Conservation (phyloP, 495 filamentous ascomycete species). For the Evernia prunastri region DNA sequence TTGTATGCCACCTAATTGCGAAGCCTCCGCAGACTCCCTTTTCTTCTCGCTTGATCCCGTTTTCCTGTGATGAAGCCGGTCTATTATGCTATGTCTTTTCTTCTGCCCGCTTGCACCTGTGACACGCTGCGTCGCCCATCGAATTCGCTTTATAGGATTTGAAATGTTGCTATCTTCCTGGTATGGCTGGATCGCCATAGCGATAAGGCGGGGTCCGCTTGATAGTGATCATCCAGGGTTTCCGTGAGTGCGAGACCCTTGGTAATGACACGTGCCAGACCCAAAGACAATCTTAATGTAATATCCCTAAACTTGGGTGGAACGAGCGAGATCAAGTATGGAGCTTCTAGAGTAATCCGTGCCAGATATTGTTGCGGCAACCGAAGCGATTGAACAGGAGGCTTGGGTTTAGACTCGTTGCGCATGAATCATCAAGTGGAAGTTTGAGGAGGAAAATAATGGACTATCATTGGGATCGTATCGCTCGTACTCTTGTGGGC, state of each 20-base stretch:
- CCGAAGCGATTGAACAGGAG: neutral
- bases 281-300: neutral
- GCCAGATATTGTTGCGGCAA: neutral
- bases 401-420: slow-evolving; percentile 5
- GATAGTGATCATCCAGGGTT: slow-evolving; percentile 16
- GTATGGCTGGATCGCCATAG: slow-evolving; percentile 37
- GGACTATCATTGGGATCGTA: neutral
- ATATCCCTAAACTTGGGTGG: slow-evolving; percentile 1
- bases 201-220: slow-evolving; percentile 10
- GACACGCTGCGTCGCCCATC: slow-evolving; percentile 90
- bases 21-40: slow-evolving; percentile 45
- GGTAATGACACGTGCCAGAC: neutral
- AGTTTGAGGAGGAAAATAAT: neutral
- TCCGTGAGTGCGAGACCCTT: neutral
- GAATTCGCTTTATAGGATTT: slow-evolving; percentile 60
- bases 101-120: slow-evolving; percentile 62
- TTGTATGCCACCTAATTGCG: slow-evolving; percentile 28
- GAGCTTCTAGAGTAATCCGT: neutral
- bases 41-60: slow-evolving; percentile 62
- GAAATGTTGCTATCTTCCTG: slow-evolving; percentile 46
- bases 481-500: neutral
- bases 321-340: neutral
- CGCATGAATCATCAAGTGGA: neutral
- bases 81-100: slow-evolving; percentile 81
- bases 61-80: slow-evolving; percentile 61